These are phyloP conservation scores for Cladosporium sp. DNA, from an alignment of 2,329 filamentous ascomycete species.

Conservation along the genomic window DNA sequence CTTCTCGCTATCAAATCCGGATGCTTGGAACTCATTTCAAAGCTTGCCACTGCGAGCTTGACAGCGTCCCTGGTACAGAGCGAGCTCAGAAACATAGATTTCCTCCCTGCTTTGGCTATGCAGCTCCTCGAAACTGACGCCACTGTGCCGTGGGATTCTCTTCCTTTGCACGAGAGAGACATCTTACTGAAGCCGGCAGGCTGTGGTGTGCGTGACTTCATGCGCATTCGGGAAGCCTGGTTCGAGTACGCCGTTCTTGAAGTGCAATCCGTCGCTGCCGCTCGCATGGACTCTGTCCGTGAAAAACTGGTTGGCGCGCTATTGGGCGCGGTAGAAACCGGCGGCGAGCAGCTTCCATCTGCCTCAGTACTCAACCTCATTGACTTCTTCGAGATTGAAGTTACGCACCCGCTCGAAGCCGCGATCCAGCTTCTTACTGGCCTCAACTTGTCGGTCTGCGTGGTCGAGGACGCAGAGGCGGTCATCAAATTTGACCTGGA, in stretches of 20 bases:
- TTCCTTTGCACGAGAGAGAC: slow-evolving; percentile 59
- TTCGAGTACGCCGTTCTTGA: slow-evolving; percentile 86
- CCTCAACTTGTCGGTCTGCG: slow-evolving; percentile 67
- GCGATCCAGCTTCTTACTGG: slow-evolving; percentile 65
- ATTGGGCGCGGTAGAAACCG: slow-evolving; percentile 71
- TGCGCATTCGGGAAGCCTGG: slow-evolving; percentile 73
- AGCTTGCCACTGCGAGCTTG: slow-evolving; percentile 80
- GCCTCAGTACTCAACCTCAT: slow-evolving; percentile 88
- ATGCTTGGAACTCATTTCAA: slow-evolving; percentile 65
- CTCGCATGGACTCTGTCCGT: slow-evolving; percentile 52
- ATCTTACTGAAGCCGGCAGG: slow-evolving; percentile 72
- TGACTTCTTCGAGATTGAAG: slow-evolving; percentile 76
- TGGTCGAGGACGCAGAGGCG: slow-evolving; percentile 61
- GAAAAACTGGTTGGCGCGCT: slow-evolving; percentile 61
- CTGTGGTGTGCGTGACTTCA: slow-evolving; percentile 72
- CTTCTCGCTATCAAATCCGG: slow-evolving; percentile 46
- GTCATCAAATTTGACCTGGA: slow-evolving; percentile 67
- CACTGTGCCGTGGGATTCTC: slow-evolving; percentile 65
- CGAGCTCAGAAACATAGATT: slow-evolving; percentile 77
- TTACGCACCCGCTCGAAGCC: slow-evolving; percentile 48
- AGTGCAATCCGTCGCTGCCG: slow-evolving; percentile 65
- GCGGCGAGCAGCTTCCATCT: slow-evolving; percentile 66
- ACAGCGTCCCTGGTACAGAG: slow-evolving; percentile 74
- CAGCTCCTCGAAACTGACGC: slow-evolving; percentile 41
- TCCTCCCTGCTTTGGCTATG: slow-evolving; percentile 76